These are phyloP conservation scores for Clonostachys byssicola DNA, from an alignment of 2,329 filamentous ascomycete genomes.

Conservation along the genomic window DNA sequence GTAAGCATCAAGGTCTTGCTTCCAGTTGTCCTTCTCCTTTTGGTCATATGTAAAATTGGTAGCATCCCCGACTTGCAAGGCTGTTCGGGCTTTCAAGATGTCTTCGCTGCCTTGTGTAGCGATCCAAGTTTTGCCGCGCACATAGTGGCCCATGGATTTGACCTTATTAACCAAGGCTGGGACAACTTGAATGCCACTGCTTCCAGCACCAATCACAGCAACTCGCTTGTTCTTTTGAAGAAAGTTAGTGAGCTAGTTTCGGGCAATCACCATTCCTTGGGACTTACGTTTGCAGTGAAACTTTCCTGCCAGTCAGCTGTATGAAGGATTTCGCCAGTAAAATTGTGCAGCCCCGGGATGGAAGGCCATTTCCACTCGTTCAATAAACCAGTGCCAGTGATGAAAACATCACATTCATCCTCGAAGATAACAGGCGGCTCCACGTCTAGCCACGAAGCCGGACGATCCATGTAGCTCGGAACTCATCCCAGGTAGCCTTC, in stretches of 20 bases:
- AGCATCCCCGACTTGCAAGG: not conserved
- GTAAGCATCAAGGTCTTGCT: not conserved
- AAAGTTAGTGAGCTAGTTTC: not conserved
- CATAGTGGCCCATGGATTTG: constrained; percentile 28
- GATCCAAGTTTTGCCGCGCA: constrained; percentile 20
- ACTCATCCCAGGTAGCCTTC: constrained; percentile 31
- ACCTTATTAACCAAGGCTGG: constrained; percentile 25
- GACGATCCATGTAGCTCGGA: constrained; percentile 26
- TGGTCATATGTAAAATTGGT: not conserved
- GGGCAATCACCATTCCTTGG: no score
- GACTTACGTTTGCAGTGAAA: constrained; percentile 18
- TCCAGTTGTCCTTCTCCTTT: constrained; percentile 13
- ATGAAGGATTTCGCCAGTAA: constrained; percentile 46
- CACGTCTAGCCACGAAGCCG: constrained; percentile 11
- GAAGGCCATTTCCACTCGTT: constrained; percentile 48
- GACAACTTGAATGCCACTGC: constrained; percentile 46
- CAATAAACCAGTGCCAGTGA: constrained; percentile 42
- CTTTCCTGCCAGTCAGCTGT: constrained; percentile 41
- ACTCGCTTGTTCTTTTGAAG: constrained; percentile 34
- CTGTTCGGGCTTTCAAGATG: not conserved
- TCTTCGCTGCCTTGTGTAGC: constrained; percentile 10
- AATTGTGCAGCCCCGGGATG: constrained; percentile 42
- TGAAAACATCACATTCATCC: constrained; percentile 39
- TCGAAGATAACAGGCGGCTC: constrained; percentile 8
- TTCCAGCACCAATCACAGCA: constrained; percentile 49